phyloP scores from a whole-genome alignment of 1,284 basidiomycete species.

The Peniophora sp. region DNA sequence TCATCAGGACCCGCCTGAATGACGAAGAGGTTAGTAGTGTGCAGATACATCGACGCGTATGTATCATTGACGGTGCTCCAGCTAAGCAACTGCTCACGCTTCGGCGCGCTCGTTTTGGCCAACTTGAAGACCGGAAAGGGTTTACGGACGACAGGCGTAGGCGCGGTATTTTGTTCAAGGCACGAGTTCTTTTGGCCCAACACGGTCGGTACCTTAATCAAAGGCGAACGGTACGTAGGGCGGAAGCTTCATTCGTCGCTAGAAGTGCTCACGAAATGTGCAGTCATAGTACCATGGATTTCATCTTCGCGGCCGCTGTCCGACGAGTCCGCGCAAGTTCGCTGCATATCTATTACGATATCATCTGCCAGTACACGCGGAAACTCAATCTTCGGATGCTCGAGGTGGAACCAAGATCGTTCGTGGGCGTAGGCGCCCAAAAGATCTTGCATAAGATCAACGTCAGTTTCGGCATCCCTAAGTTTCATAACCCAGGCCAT shows the following conservation, averaged over 20 bases:
- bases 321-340: too few species aligned
- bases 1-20: too few species aligned
- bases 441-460: too few species aligned
- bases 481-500: slow-evolving; percentile 15
- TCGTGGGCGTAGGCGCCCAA: too few species aligned
- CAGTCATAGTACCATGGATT: slow-evolving; percentile 8
- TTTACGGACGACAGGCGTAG: slow-evolving; percentile 15
- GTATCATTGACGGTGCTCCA: neutral
- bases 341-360: too few species aligned
- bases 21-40: neutral
- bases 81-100: slow-evolving; percentile 10
- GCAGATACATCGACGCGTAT: neutral
- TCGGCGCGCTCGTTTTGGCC: slow-evolving; percentile 7
- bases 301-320: neutral
- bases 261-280: too few species aligned
- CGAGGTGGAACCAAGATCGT: too few species aligned
- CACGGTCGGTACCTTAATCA: slow-evolving; percentile 16
- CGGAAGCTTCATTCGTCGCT: neutral
- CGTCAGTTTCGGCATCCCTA: slow-evolving; percentile 11
- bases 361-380: too few species aligned
- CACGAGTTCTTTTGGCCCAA: slow-evolving; percentile 11
- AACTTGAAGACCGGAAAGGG: slow-evolving; percentile 10
- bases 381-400: too few species aligned
- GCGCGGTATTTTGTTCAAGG: slow-evolving; percentile 12
- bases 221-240: slow-evolving; percentile 14